These are phyloP conservation scores for Bruguiera sexangula DNA, from an alignment of 345 rosid species.

Conservation along the genomic window DNA sequence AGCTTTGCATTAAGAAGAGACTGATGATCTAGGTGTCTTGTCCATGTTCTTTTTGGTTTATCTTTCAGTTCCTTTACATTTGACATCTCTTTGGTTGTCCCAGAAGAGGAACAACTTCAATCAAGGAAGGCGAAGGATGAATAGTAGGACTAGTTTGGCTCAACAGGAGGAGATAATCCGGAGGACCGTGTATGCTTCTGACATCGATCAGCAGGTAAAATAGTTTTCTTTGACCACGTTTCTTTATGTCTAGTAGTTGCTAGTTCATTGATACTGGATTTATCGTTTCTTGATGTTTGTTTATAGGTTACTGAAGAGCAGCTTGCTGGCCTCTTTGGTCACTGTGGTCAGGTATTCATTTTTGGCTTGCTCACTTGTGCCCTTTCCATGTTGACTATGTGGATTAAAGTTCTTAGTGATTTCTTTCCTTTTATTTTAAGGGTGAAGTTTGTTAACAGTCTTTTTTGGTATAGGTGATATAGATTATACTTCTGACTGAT, in stretches of 20 bases:
- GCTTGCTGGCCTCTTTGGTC: constrained; percentile 78
- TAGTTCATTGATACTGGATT: constrained; percentile 11
- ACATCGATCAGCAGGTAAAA: constrained; percentile 70
- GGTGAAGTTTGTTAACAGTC: constrained; percentile 1
- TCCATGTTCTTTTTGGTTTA: not conserved
- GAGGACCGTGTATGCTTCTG: constrained; percentile 83
- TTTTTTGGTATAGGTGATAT: not conserved
- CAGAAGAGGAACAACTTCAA: constrained; percentile 68
- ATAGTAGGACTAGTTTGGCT: constrained; percentile 75
- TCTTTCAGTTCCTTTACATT: not conserved
- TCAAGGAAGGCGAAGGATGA: constrained; percentile 77
- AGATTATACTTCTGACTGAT: constrained; percentile 4
- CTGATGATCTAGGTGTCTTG: not conserved
- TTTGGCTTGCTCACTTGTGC: constrained; percentile 6
- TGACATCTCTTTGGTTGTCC: constrained; percentile 2
- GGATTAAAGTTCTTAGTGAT: constrained; percentile 1
- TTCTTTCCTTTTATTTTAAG: constrained; percentile 1
- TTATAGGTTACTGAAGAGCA: constrained; percentile 85
- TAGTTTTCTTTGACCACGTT: not conserved
- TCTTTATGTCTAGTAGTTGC: constrained; percentile 5
- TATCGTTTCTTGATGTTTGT: constrained; percentile 12
- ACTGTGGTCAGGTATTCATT: constrained; percentile 64
- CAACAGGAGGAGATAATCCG: constrained; percentile 86
- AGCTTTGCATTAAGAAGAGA: not conserved
- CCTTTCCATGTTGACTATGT: not conserved